These are phyloP conservation scores for Paspalum notatum DNA, from an alignment of 176 grass and related monocot genomes.

Conservation along the genomic window DNA sequence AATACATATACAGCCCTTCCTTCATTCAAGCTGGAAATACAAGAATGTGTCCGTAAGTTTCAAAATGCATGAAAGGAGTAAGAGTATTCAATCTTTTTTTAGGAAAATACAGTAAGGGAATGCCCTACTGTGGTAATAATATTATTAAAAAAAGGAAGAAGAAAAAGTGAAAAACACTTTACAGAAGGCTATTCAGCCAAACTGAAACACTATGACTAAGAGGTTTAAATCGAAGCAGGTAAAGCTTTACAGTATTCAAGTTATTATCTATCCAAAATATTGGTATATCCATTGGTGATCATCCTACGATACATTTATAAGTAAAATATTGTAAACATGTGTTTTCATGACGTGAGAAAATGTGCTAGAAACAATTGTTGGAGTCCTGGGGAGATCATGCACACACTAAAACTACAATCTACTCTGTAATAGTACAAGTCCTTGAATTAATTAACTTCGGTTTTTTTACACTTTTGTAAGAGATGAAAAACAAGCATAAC, in stretches of 20 bases:
- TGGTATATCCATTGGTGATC: not conserved
- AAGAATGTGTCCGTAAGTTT: conserved; percentile 38
- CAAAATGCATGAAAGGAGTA: conserved; percentile 2
- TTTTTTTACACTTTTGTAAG: conserved; percentile 21
- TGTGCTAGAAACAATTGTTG: conserved; percentile 19
- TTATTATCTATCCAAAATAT: conserved; percentile 25
- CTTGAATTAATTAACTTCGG: conserved; percentile 7
- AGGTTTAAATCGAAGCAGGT: no score
- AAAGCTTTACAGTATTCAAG: not conserved
- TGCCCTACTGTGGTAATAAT: no score
- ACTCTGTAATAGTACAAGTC: conserved; percentile 2
- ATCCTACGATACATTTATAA: conserved; percentile 2
- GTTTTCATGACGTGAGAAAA: conserved; percentile 6
- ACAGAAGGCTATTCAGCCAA: no score
- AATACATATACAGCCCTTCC: conserved; percentile 90
- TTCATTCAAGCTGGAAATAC: conserved; percentile 73
- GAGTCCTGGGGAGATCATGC: conserved; percentile 11
- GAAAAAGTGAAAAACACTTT: no score
- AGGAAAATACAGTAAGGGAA: no score
- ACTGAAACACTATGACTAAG: no score
- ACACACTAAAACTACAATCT: conserved; percentile 33
- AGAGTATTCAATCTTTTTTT: not conserved
- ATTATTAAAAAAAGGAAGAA: no score
- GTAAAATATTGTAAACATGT: conserved; percentile 29
- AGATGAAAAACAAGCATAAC: conserved; percentile 14